These are phyloP conservation scores for Mallotus japonicus DNA, from an alignment of 441 rosid species.

Conservation along the genomic window DNA sequence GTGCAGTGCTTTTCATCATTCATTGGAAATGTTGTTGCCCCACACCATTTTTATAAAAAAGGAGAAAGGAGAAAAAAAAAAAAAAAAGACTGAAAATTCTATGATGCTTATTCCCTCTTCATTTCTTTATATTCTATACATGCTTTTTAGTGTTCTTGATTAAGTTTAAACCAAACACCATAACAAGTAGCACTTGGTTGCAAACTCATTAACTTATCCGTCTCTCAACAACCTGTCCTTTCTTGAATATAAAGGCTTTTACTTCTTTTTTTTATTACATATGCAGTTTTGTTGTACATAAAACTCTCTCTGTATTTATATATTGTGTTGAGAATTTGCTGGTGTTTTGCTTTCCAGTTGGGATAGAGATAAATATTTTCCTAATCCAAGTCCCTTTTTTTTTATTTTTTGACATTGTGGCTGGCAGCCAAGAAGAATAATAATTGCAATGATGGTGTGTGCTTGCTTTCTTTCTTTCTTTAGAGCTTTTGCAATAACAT, in stretches of 20 bases:
- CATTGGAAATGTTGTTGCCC: slow-evolving; percentile 33
- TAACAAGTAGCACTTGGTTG: slow-evolving; percentile 26
- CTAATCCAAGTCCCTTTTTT: not conserved
- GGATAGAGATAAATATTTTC: slow-evolving; percentile 19
- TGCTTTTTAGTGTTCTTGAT: not conserved
- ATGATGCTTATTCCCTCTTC: slow-evolving; percentile 22
- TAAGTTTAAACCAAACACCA: not conserved
- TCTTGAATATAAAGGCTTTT: slow-evolving; percentile 33
- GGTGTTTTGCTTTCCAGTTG: slow-evolving; percentile 42
- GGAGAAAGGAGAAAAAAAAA: not conserved
- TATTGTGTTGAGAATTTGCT: slow-evolving; percentile 20
- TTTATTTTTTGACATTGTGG: slow-evolving; percentile 25
- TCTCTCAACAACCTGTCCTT: slow-evolving; percentile 29
- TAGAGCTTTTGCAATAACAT: slow-evolving; percentile 20
- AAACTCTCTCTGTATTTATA: not conserved
- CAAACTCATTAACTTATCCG: slow-evolving; percentile 18
- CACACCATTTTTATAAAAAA: slow-evolving; percentile 15
- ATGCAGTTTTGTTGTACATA: not conserved
- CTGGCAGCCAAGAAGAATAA: slow-evolving; percentile 28
- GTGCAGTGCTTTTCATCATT: slow-evolving; percentile 40
- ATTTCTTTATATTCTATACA: not conserved
- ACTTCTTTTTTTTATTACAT: slow-evolving; percentile 1
- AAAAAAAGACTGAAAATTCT: not conserved
- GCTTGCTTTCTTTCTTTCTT: slow-evolving; percentile 11
- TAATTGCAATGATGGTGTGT: slow-evolving; percentile 32